Evolutionary conservation across 208 protist genomes (phyloP).

Genomic region (Acanthamoeba royreba): DNA sequence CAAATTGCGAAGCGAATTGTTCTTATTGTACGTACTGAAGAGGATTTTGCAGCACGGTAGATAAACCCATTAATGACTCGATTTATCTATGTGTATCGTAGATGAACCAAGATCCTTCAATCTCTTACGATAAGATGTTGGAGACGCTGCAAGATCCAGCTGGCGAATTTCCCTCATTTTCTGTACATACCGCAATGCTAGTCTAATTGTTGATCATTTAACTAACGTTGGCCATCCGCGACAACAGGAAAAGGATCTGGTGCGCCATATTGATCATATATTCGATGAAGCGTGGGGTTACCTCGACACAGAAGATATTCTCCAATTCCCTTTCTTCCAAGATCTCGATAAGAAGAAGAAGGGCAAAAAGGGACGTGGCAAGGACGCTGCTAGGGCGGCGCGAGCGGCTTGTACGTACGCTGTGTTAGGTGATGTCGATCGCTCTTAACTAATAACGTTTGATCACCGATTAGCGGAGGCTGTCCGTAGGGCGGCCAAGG

Average conservation of each 20-base stretch:
- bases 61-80: no score
- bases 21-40: not conserved
- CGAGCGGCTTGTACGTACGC: not conserved
- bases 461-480: no score
- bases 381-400: not conserved
- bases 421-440: no score
- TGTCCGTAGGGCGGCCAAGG: not conserved
- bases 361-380: conserved; percentile 2
- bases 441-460: no score
- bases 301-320: conserved; percentile 9
- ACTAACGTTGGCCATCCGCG: no score
- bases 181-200: not conserved
- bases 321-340: conserved; percentile 15
- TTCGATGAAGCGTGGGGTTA: not conserved
- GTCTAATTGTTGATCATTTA: not conserved
- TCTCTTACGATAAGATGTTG: not conserved
- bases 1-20: not conserved
- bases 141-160: not conserved
- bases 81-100: no score
- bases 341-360: conserved; percentile 18
- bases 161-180: conserved; percentile 8
- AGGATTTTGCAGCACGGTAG: no score
- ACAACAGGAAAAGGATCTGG: not conserved
- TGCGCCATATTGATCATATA: conserved; percentile 1
- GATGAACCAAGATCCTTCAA: not conserved